These are phyloP conservation scores for Stachybotrys echinatus DNA, from an alignment of 2,329 filamentous ascomycete genomes.

Conservation along the genomic window DNA sequence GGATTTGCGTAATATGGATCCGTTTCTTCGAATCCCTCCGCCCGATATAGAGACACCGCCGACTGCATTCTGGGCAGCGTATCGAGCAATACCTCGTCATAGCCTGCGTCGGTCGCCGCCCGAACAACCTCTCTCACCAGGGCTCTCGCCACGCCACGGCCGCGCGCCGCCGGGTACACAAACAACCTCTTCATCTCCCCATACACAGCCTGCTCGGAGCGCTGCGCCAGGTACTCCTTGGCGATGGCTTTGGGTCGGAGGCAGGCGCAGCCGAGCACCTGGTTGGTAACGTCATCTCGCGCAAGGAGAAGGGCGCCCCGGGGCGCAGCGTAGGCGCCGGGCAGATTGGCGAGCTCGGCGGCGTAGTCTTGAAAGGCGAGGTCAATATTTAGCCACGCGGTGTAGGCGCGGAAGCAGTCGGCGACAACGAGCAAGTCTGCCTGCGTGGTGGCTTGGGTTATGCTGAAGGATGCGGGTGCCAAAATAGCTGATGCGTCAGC, in stretches of 20 bases:
- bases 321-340: conserved; percentile 19
- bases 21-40: conserved; percentile 14
- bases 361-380: conserved; percentile 19
- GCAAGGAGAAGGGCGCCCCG: conserved; percentile 17
- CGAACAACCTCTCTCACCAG: conserved; percentile 12
- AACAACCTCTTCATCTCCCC: conserved; percentile 21
- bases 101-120: conserved; percentile 9
- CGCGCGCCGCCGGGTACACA: conserved; percentile 19
- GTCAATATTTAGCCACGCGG: conserved; percentile 18
- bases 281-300: conserved; percentile 8
- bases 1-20: conserved; percentile 16
- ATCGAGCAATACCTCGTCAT: conserved; percentile 17
- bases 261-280: conserved; percentile 18
- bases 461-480: too few species aligned
- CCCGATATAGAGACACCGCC: conserved; percentile 16
- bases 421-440: conserved; percentile 11
- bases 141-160: conserved; percentile 13
- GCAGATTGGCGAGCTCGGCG: conserved; percentile 13
- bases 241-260: conserved; percentile 13
- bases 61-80: conserved; percentile 15
- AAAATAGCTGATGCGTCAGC: too few species aligned
- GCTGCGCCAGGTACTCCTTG: conserved; percentile 7
- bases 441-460: conserved; percentile 9
- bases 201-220: conserved; percentile 4
- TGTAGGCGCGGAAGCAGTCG: conserved; percentile 17